These are phyloP conservation scores for Cytospora piceae DNA, from an alignment of 2,329 filamentous ascomycete genomes.

Conservation along the genomic window DNA sequence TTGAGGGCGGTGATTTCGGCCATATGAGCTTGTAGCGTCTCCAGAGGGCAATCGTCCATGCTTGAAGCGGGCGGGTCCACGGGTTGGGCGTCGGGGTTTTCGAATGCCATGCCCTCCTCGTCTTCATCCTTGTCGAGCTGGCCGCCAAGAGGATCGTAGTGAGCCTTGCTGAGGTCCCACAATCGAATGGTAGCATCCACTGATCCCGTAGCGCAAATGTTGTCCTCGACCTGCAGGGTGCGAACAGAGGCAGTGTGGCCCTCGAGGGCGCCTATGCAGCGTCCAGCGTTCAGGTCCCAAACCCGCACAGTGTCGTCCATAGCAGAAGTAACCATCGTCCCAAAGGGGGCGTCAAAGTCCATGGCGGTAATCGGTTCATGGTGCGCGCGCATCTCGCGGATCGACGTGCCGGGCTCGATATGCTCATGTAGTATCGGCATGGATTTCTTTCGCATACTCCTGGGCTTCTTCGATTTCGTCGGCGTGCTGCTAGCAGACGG, in stretches of 20 bases:
- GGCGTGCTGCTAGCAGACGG: conserved; percentile 59
- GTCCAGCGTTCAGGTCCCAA: conserved; percentile 93
- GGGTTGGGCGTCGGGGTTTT: conserved; percentile 68
- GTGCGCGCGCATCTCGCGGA: conserved; percentile 88
- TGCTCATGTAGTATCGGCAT: conserved; percentile 97
- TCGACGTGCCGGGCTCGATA: conserved; percentile 84
- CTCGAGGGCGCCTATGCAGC: conserved; percentile 89
- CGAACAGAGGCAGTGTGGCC: conserved; percentile 94
- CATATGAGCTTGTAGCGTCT: conserved; percentile 85
- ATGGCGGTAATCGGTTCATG: conserved; percentile 85
- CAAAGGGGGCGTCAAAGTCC: conserved; percentile 97
- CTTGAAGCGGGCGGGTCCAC: conserved; percentile 76
- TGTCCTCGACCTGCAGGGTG: conserved; percentile 91
- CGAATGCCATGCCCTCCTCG: conserved; percentile 72
- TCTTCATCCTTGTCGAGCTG: conserved; percentile 63
- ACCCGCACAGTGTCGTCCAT: conserved; percentile 93
- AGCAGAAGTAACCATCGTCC: conserved; percentile 88
- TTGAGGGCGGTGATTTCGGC: conserved; percentile 94
- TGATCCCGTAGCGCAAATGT: conserved; percentile 90
- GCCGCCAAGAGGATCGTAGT: conserved; percentile 74
- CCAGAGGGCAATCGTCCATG: conserved; percentile 89
- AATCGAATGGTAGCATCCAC: conserved; percentile 92
- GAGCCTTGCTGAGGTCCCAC: conserved; percentile 91
- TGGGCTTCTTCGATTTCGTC: conserved; percentile 54
- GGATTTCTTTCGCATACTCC: conserved; percentile 72